Evolutionary conservation across 108 stramenopile genomes (phyloP), one percentile per base, ranked within the genome.

Genomic region (Nannochloropsis salina): DNA sequence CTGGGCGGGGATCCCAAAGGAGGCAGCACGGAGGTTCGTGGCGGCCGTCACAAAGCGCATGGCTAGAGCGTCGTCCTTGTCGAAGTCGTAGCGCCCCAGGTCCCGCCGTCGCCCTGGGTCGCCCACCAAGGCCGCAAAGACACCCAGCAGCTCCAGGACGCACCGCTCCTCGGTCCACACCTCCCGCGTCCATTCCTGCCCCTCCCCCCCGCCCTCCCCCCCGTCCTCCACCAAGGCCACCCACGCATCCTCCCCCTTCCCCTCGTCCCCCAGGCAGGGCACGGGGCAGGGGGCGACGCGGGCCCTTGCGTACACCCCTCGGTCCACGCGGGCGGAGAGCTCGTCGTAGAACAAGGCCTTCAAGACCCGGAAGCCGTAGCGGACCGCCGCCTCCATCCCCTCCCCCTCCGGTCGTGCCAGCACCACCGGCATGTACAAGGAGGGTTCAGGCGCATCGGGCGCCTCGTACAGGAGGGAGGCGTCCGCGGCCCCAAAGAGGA

Each of bases 11-110:
- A 91, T 91, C 80, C 83, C 88, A 92, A 99, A 99, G 9, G 95
- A 92, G 45, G 90, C 88, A 45, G 92, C 91, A 8, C 99, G 93
- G n/a, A 98, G 89, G 88, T 98, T 97, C 79, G 95, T 93, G 20
- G 97, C 92, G 9, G 96, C 96, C 20, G 97, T 94, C 9, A 99
- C 96, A 86, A 98, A 98, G 80, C 92, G 85, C 98, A 99, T 97
- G 84, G 94, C 94, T 82, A 97, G 82, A 81, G 87, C 89, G 88
- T 97, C 94, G 87, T 99, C 99, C 89, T 97, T 98, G 92, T 97
- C 96, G 88, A 98, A 91, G 31, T 41, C 85, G 18, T 82, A 31
- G 22, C 82, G 40, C 5, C 91, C 91, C 21, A 90, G 11, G n/a
- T 10, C 9, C 20, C 9, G 43, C 9, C 83, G 31, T 40, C 74